Evolutionary conservation across 257 asterid species (phyloP).

Genomic region (Solanum pimpinellifolium): DNA sequence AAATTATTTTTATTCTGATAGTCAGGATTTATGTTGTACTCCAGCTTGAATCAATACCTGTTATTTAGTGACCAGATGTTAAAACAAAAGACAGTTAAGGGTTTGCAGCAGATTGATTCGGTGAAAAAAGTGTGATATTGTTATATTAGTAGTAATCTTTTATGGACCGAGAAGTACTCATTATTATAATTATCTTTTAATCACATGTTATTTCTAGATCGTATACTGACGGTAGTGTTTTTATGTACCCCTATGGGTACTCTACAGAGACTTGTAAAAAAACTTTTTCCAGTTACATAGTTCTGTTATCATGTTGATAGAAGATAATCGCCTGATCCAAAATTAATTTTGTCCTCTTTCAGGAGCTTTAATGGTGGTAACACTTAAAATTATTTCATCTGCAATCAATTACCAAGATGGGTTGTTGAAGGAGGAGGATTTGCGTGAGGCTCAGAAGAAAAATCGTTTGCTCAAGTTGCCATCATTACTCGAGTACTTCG

Average conservation of each 20-base stretch:
- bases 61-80: neutral
- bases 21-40: neutral
- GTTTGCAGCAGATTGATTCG: neutral
- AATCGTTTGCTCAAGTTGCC: slow-evolving; percentile 69
- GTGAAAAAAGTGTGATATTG: neutral
- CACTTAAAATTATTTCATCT: slow-evolving; percentile 79
- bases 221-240: neutral
- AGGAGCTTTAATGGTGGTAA: slow-evolving; percentile 97
- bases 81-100: neutral
- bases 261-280: neutral
- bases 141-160: neutral
- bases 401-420: slow-evolving; percentile 89
- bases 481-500: slow-evolving; percentile 67
- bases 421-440: slow-evolving; percentile 64
- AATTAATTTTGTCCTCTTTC: slow-evolving; percentile 1
- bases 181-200: neutral
- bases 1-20: neutral
- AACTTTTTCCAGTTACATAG: neutral
- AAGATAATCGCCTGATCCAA: neutral
- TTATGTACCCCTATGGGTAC: neutral
- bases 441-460: slow-evolving; percentile 75
- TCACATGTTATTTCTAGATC: neutral
- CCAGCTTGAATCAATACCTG: neutral
- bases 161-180: neutral
- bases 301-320: neutral